phyloP scores from a whole-genome alignment of 495 filamentous ascomycete genomes.

The Neurospora sp. region DNA sequence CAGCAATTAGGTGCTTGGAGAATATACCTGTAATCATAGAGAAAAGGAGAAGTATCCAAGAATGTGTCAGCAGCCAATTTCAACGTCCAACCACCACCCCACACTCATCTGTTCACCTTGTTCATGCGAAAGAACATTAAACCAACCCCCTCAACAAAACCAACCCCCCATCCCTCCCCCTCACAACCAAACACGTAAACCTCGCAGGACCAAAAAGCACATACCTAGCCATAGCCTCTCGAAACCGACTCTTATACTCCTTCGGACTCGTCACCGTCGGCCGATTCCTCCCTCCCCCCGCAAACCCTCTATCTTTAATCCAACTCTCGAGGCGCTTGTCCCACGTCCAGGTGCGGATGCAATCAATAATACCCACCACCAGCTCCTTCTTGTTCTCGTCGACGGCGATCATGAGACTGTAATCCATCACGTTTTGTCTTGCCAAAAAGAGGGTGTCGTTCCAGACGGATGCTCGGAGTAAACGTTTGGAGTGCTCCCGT shows the following conservation, averaged over 20 bases:
- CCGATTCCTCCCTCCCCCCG: conserved; percentile 72
- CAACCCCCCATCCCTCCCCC: neutral
- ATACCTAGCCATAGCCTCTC: conserved; percentile 94
- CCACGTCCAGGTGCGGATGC: conserved; percentile 98
- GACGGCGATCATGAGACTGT: conserved; percentile 95
- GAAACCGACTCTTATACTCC: conserved; percentile 93
- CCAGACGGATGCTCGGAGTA: conserved; percentile 79
- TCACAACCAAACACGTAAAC: neutral
- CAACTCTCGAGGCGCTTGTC: conserved; percentile 98
- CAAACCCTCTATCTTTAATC: conserved; percentile 93
- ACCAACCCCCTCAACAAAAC: neutral
- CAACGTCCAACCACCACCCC: neutral
- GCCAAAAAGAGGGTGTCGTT: conserved; percentile 94
- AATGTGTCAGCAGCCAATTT: neutral
- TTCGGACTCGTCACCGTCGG: conserved; percentile 95
- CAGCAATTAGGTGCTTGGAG: conserved; percentile 41
- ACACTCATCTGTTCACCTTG: neutral
- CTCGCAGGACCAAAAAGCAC: conserved; percentile 37
- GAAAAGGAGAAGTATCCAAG: neutral
- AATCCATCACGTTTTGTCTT: conserved; percentile 96
- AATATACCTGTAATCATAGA: conserved; percentile 29
- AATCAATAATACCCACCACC: conserved; percentile 95
- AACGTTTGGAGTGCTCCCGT: conserved; percentile 83
- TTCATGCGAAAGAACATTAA: neutral
- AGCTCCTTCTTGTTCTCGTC: conserved; percentile 83